Conservation (phyloP, 257 asterid genomes). For the Solanum phureja region DNA sequence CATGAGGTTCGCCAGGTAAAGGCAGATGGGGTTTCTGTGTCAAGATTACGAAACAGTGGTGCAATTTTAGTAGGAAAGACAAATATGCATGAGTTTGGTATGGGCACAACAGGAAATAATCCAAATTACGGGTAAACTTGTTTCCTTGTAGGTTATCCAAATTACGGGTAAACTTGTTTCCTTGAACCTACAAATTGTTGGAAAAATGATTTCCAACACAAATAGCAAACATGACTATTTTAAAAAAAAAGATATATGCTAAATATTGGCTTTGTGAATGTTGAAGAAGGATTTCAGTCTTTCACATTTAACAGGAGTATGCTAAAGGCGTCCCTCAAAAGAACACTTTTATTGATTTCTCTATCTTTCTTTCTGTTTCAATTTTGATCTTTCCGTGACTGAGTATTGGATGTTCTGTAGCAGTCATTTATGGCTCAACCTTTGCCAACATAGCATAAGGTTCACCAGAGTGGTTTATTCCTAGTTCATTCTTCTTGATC, state of each 20-base stretch:
- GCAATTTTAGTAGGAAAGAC: conserved; percentile 92
- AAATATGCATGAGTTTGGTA: conserved; percentile 96
- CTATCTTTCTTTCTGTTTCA: neutral
- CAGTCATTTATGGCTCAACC: neutral
- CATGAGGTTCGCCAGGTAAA: conserved; percentile 68
- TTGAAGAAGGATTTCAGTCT: neutral
- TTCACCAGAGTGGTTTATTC: neutral
- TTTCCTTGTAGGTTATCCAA: conserved; percentile 30
- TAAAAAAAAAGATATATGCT: neutral
- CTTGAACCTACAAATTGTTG: neutral
- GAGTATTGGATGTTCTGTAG: neutral
- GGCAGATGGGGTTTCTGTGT: conserved; percentile 64
- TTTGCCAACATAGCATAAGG: neutral
- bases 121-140: conserved; percentile 76
- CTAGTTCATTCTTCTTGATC: neutral
- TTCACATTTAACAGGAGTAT: neutral
- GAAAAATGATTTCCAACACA: neutral
- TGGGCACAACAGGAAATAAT: conserved; percentile 95
- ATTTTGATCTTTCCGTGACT: neutral
- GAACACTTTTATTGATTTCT: neutral
- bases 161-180: conserved; percentile 54
- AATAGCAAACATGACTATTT: neutral
- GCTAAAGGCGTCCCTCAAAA: neutral
- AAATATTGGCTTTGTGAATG: neutral
- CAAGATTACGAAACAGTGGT: conserved; percentile 79